Evolutionary conservation across 345 rosid species (phyloP).

Genomic region (Odontarrhena argentea): DNA sequence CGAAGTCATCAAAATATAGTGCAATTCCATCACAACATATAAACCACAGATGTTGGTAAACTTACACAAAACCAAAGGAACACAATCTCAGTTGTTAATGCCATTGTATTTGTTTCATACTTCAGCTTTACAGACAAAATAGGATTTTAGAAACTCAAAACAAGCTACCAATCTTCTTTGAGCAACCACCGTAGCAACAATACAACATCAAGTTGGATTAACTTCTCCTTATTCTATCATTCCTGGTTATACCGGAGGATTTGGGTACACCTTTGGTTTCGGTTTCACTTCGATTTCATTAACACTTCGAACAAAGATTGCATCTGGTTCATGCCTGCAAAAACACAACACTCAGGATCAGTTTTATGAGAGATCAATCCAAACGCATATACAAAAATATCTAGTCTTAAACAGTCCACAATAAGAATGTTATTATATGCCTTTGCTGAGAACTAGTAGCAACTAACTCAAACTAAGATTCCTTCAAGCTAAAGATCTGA

Average conservation of each 20-base stretch:
- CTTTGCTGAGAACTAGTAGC: slow-evolving; percentile 5
- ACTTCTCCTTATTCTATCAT: background rate
- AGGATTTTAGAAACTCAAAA: background rate
- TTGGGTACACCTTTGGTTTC: slow-evolving; percentile 82
- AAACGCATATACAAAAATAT: slow-evolving; percentile 1
- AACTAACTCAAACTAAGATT: background rate
- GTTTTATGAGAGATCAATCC: background rate
- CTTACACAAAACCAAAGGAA: slow-evolving; percentile 5
- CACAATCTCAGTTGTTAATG: slow-evolving; percentile 12
- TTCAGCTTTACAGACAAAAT: slow-evolving; percentile 20
- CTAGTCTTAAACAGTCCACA: background rate
- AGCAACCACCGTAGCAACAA: slow-evolving; percentile 7
- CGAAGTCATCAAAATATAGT: background rate
- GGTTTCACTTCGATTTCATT: slow-evolving; percentile 98
- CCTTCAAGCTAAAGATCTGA: background rate
- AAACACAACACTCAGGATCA: slow-evolving; percentile 2
- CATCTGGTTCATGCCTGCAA: slow-evolving; percentile 91
- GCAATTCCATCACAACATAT: background rate
- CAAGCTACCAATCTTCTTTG: background rate
- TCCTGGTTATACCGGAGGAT: slow-evolving; percentile 57
- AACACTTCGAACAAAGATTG: slow-evolving; percentile 80
- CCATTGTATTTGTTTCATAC: slow-evolving; percentile 16
- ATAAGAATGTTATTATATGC: background rate
- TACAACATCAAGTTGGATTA: background rate
- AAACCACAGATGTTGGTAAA: background rate